Evolutionary conservation across 2,329 filamentous ascomycete species (phyloP), one percentile per base, ranked within the genome.

Genomic region (Ilyonectria destructans): DNA sequence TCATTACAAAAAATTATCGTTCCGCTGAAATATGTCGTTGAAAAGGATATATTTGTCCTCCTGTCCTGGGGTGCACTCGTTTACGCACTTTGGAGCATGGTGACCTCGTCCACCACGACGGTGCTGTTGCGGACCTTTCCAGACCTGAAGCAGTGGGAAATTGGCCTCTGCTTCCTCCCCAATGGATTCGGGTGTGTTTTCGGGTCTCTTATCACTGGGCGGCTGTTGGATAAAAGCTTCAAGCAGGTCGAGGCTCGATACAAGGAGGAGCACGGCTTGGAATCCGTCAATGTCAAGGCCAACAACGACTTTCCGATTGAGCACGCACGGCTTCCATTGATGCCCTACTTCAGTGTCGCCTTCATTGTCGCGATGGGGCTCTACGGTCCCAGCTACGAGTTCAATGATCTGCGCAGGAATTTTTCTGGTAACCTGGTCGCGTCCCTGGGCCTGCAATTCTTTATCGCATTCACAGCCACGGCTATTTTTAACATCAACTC

Each of bases 81-180:
- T 4, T 78, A 78, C 55, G 79, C 85, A 0, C 78, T 82, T 12
- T 86, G 84, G 83, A 85, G 80, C 21, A 86, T 86, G 84, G 81
- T 86, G 9, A 69, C 68, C 5, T 65, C 68, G 5, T 69, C 68
- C 9, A 69, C 68, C 10, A 68, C 68, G 2, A 65, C 65, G 17
- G 57, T 63, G 15, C 10, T 65, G 21, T 8, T 80, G 2, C 82
- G 1, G 82, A 78, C 15, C 85, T 69, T 58, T 4, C 65, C 68
- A 0, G 35, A 55, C 12, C 65, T 69, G 9, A 68, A 55, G 19
- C 43, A 68, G 40, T 69, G 68, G 68, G 65, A 68, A 31, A 19
- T 68, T 1, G 68, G 68, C n/a, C 65, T 69, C 1, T 69, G 60
- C 7, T 69, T 69, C n/a, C 55, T 68, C 2, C 65, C 68, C 17